phyloP scores from a whole-genome alignment of 106 monocot species.

The Gastrodia elata region DNA sequence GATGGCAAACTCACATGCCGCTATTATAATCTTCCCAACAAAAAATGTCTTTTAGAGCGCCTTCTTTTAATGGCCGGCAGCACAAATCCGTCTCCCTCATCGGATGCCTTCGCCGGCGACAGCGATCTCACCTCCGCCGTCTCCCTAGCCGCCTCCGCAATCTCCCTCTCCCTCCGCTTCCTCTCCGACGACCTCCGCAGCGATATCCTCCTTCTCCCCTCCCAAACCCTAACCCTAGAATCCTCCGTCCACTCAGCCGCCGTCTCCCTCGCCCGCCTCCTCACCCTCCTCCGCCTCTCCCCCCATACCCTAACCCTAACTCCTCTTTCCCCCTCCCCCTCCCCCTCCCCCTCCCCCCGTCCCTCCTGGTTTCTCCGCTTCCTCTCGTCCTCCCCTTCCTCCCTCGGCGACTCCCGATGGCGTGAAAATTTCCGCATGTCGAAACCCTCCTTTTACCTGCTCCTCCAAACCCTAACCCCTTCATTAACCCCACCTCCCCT shows the following conservation, averaged over 20 bases:
- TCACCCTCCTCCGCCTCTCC: constrained; percentile 1
- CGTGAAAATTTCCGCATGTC: constrained; percentile 59
- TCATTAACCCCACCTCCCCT: constrained; percentile 13
- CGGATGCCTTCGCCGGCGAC: not conserved
- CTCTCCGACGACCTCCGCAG: constrained; percentile 6
- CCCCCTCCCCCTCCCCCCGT: constrained; percentile 11
- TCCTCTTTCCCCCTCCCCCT: not conserved
- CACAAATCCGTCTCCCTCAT: not conserved
- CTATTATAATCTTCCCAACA: too few species aligned
- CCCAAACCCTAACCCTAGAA: constrained; percentile 18
- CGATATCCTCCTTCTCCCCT: constrained; percentile 15
- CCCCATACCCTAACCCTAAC: constrained; percentile 1
- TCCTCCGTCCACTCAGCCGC: constrained; percentile 19
- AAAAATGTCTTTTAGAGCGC: too few species aligned
- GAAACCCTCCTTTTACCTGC: constrained; percentile 47
- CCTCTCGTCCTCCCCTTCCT: constrained; percentile 31
- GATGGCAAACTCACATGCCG: too few species aligned
- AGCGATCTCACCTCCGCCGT: constrained; percentile 20
- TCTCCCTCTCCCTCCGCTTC: constrained; percentile 20
- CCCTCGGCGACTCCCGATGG: constrained; percentile 35
- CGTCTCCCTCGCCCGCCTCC: constrained; percentile 18
- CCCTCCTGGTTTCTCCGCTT: constrained; percentile 56
- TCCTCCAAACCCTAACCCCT: constrained; percentile 56
- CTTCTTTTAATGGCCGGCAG: not conserved
- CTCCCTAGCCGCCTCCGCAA: constrained; percentile 13